phyloP scores from a whole-genome alignment of 768 basidiomycete genomes.

The Terana coerulea region DNA sequence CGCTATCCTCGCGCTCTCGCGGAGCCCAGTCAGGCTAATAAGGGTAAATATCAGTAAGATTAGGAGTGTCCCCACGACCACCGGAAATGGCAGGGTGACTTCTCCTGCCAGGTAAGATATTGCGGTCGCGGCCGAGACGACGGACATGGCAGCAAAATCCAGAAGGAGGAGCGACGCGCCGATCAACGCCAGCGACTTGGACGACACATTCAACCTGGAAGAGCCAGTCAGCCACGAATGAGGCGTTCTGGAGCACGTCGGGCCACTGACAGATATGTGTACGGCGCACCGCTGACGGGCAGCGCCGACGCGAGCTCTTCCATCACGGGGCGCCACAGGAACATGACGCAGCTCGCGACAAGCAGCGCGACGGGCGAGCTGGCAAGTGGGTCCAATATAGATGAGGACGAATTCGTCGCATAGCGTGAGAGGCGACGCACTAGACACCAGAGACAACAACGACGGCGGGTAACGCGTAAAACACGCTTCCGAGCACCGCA shows the following conservation, averaged over 20 bases:
- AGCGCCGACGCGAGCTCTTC: constrained; percentile 67
- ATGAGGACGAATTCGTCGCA: not conserved
- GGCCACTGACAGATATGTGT: constrained; percentile 57
- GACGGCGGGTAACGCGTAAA: constrained; percentile 67
- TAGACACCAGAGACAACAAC: constrained; percentile 59
- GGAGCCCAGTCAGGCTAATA: constrained; percentile 50
- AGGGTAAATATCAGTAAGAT: constrained; percentile 51
- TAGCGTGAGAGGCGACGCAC: constrained; percentile 33
- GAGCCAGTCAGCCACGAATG: not conserved
- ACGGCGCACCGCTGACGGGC: constrained; percentile 68
- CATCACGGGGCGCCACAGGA: constrained; percentile 74
- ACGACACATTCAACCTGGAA: constrained; percentile 55
- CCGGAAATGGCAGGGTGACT: constrained; percentile 52
- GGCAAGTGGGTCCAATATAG: not conserved
- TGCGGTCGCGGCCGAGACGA: constrained; percentile 73
- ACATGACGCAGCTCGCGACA: constrained; percentile 55
- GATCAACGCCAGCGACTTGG: constrained; percentile 59
- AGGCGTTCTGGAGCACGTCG: not conserved
- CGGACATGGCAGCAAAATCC: constrained; percentile 65
- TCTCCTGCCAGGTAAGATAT: constrained; percentile 65
- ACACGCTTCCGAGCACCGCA: constrained; percentile 63
- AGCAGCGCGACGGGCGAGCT: constrained; percentile 71
- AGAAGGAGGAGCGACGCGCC: constrained; percentile 66
- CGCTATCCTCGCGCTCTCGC: constrained; percentile 61
- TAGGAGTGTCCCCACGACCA: constrained; percentile 47